These are phyloP conservation scores for Tremellales sp. DNA, from an alignment of 1,284 basidiomycete species.

Conservation along the genomic window DNA sequence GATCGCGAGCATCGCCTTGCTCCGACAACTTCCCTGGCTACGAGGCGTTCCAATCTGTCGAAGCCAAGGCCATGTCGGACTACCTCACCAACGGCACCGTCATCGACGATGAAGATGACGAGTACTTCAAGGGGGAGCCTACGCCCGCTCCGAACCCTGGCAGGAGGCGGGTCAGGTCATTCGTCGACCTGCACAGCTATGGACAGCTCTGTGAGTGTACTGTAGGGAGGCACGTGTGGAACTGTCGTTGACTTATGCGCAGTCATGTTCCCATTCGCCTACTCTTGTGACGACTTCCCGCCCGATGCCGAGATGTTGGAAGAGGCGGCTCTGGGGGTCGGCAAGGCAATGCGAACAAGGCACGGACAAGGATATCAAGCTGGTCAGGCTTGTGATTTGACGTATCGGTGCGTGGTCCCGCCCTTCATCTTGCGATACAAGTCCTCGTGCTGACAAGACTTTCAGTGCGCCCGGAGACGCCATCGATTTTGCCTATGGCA, in stretches of 20 bases:
- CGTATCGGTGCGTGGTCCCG: conserved; percentile 56
- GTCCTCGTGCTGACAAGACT: conserved; percentile 1
- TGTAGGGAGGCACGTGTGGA: not conserved
- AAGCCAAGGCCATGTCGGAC: conserved; percentile 69
- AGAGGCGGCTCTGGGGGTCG: conserved; percentile 70
- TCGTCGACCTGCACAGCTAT: conserved; percentile 74
- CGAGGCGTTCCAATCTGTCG: conserved; percentile 67
- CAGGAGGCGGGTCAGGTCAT: conserved; percentile 52
- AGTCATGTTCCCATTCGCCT: conserved; percentile 67
- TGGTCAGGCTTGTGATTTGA: conserved; percentile 63
- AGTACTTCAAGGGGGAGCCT: not conserved
- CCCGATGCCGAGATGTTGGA: conserved; percentile 76
- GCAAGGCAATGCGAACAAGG: conserved; percentile 57
- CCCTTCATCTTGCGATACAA: not conserved
- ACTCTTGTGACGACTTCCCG: conserved; percentile 63
- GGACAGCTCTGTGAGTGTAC: conserved; percentile 68
- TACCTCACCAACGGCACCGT: conserved; percentile 60
- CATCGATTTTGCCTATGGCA: conserved; percentile 69
- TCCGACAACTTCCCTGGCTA: conserved; percentile 69
- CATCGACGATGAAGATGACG: conserved; percentile 4
- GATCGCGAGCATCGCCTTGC: conserved; percentile 52
- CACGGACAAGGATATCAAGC: conserved; percentile 60
- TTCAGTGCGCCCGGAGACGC: conserved; percentile 62
- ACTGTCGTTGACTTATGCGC: not conserved
- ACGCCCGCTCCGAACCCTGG: conserved; percentile 31